Evolutionary conservation across 768 basidiomycete genomes (phyloP).

Genomic region (Macrolepiota dolichaula): DNA sequence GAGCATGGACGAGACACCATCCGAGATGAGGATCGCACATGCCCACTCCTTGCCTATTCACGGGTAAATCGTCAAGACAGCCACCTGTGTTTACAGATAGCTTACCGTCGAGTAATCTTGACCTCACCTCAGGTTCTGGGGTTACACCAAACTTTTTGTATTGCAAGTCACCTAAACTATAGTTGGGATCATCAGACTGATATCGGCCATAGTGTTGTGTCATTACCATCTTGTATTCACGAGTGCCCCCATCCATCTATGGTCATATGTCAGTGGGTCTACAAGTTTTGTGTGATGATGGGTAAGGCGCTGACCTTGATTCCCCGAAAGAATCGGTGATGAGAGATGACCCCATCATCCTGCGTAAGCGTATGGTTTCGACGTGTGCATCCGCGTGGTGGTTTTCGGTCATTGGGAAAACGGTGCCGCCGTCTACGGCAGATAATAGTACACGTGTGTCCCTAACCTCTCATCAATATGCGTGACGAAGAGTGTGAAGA

Average conservation of each 20-base stretch:
- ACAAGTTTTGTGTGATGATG: neutral
- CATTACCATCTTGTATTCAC: slow-evolving; percentile 86
- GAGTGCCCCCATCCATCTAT: slow-evolving; percentile 91
- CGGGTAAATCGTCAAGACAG: neutral
- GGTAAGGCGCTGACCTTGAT: slow-evolving; percentile 50
- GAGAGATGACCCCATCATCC: slow-evolving; percentile 86
- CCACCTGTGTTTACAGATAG: neutral
- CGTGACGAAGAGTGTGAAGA: neutral
- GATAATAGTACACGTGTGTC: slow-evolving; percentile 90
- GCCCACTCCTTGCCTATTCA: slow-evolving; percentile 75
- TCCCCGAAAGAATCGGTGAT: slow-evolving; percentile 96
- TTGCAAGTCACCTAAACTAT: slow-evolving; percentile 81
- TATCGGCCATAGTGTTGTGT: neutral
- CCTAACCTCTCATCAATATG: slow-evolving; percentile 35
- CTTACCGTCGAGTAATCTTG: slow-evolving; percentile 72
- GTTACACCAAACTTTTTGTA: slow-evolving; percentile 92
- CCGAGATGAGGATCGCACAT: slow-evolving; percentile 85
- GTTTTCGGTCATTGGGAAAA: slow-evolving; percentile 86
- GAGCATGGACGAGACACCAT: slow-evolving; percentile 87
- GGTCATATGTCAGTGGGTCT: slow-evolving; percentile 2
- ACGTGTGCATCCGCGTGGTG: slow-evolving; percentile 93
- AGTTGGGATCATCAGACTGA: neutral
- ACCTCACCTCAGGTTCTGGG: slow-evolving; percentile 85
- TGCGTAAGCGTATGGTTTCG: slow-evolving; percentile 79
- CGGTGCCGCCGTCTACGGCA: slow-evolving; percentile 65